A percentile compares a stretch with the other conserved stretches of the same genome.
These are phyloP conservation scores for Leccinum variicolor DNA, from an alignment of 768 basidiomycete genomes.

Conservation along the genomic window DNA sequence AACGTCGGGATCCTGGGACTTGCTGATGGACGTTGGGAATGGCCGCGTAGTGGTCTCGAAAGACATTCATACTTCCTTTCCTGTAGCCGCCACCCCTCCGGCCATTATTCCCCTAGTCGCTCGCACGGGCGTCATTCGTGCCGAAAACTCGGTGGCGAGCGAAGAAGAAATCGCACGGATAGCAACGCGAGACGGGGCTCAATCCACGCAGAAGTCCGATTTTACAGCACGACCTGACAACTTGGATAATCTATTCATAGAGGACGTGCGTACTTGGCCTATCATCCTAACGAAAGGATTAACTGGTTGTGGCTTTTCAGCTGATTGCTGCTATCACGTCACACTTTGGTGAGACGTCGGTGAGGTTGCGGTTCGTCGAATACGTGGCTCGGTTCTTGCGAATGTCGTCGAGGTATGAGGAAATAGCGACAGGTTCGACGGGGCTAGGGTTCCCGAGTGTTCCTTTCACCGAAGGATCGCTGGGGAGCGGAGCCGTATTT, in stretches of 20 bases:
- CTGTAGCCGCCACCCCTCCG: constrained; percentile 40
- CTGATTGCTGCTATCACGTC: constrained; percentile 83
- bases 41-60: constrained; percentile 86
- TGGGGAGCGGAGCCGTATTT: constrained; percentile 85
- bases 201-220: constrained; percentile 52
- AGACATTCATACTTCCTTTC: constrained; percentile 66
- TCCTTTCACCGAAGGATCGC: constrained; percentile 41
- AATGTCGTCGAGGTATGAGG: constrained; percentile 88
- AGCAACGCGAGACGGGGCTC: constrained; percentile 45
- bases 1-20: constrained; percentile 82
- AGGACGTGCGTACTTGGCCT: constrained; percentile 63
- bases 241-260: constrained; percentile 85
- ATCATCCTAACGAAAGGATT: neutral
- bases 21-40: constrained; percentile 86
- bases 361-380: constrained; percentile 87
- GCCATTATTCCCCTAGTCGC: constrained; percentile 44
- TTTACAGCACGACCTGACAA: constrained; percentile 54
- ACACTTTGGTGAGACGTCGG: constrained; percentile 87
- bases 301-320: constrained; percentile 27
- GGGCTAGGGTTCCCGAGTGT: constrained; percentile 68
- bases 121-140: constrained; percentile 61
- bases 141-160: constrained; percentile 57
- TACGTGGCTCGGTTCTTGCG: constrained; percentile 86
- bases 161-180: constrained; percentile 71
- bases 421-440: constrained; percentile 69